phyloP scores from a whole-genome alignment of 2,329 filamentous ascomycete species.

The Cladosporium oxysporum region DNA sequence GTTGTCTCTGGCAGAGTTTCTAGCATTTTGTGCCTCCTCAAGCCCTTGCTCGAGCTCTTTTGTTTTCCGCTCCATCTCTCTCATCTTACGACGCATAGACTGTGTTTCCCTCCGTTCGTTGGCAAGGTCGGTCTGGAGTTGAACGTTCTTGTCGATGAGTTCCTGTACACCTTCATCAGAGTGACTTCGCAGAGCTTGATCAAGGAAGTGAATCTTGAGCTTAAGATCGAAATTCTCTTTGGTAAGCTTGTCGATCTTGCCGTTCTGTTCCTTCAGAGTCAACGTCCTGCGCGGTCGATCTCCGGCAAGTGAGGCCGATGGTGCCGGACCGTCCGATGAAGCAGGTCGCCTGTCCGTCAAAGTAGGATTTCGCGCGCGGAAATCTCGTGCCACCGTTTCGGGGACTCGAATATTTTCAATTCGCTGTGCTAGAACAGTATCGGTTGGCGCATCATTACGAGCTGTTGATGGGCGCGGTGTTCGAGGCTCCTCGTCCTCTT shows the following conservation, averaged over 20 bases:
- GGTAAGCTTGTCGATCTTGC: conserved; percentile 90
- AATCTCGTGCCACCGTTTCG: conserved; percentile 83
- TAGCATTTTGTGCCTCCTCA: conserved; percentile 45
- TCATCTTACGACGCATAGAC: conserved; percentile 73
- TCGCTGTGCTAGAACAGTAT: conserved; percentile 85
- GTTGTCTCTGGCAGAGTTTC: conserved; percentile 28
- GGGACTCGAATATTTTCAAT: conserved; percentile 89
- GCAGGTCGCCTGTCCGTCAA: conserved; percentile 57
- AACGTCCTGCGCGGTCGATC: conserved; percentile 49
- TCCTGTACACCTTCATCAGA: conserved; percentile 97
- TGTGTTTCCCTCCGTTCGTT: conserved; percentile 91
- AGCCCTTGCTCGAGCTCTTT: conserved; percentile 56
- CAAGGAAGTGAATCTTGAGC: conserved; percentile 95
- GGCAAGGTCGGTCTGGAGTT: conserved; percentile 85
- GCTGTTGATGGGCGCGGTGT: conserved; percentile 66
- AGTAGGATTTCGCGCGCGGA: conserved; percentile 71
- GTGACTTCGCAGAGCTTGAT: conserved; percentile 86
- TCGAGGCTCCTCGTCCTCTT: conserved; percentile 63
- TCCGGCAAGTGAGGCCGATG: conserved; percentile 22
- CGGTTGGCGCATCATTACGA: conserved; percentile 60
- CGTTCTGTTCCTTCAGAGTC: conserved; percentile 95
- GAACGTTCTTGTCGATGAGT: conserved; percentile 96
- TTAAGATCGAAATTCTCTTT: conserved; percentile 99
- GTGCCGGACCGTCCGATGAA: conserved; percentile 36
- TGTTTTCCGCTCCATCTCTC: conserved; percentile 81